Percentiles rank a stretch among this genome's conserved stretches.
Conservation (phyloP, 129 eudicot species). For the Oenanthe sinensis region DNA sequence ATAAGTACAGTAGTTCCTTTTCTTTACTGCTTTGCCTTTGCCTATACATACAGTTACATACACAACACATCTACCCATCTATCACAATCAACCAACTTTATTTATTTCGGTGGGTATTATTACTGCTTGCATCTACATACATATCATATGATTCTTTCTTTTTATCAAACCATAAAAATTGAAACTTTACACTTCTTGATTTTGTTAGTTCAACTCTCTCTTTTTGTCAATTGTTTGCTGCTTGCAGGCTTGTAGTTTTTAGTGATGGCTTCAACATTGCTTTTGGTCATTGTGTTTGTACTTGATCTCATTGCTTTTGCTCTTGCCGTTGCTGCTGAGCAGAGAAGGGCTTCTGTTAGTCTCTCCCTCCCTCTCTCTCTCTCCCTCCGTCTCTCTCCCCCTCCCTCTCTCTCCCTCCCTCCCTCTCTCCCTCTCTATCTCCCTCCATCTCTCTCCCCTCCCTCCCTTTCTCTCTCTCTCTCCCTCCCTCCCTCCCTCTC, state of each 20-base stretch:
- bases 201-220: too few species aligned
- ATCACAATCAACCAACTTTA: background rate
- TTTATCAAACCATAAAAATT: background rate
- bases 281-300: conserved; percentile 50
- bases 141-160: background rate
- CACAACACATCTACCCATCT: background rate
- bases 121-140: background rate
- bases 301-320: conserved; percentile 85
- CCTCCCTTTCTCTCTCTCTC: too few species aligned
- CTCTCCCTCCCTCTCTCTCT: background rate
- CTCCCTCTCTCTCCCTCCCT: background rate
- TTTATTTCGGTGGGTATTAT: background rate
- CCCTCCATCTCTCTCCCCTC: background rate
- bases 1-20: background rate
- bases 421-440: background rate
- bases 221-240: background rate
- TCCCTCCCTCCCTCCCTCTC: background rate
- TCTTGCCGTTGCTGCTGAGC: conserved; percentile 96
- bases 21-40: background rate
- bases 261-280: conserved; percentile 61
- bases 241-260: background rate
- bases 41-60: too few species aligned
- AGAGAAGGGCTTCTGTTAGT: conserved; percentile 74
- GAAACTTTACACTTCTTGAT: too few species aligned
- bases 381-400: background rate